Evolutionary conservation across 169 alveolate species (phyloP).

Genomic region (Eimeria falciformis): DNA sequence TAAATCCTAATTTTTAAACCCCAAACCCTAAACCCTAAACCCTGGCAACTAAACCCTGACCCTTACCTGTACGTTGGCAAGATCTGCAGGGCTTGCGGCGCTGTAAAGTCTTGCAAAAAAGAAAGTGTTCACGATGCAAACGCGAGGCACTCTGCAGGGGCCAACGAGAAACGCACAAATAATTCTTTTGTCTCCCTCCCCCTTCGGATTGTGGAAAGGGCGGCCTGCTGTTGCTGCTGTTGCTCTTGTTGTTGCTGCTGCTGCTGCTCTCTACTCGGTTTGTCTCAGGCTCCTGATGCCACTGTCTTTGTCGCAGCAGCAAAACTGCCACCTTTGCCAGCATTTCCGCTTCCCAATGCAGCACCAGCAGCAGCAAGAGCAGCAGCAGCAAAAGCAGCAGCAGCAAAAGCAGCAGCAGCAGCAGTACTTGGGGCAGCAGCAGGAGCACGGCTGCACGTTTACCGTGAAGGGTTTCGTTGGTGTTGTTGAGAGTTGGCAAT

Average conservation of each 20-base stretch:
- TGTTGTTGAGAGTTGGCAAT: not conserved
- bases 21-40: not conserved
- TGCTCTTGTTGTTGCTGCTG: not conserved
- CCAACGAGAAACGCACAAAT: too few relatives aligned
- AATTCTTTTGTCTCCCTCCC: too few relatives aligned
- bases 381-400: constrained; percentile 40
- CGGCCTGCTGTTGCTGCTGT: not conserved
- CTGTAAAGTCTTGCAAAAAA: constrained; percentile 21
- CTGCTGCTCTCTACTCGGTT: not conserved
- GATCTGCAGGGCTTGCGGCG: not conserved
- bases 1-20: not conserved
- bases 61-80: constrained; percentile 11
- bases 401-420: not conserved
- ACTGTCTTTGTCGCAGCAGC: not conserved
- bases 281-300: too few relatives aligned
- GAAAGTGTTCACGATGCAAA: constrained; percentile 27
- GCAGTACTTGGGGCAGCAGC: too few relatives aligned
- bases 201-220: not conserved
- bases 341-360: not conserved
- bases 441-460: too few relatives aligned
- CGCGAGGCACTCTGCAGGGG: constrained; percentile 41
- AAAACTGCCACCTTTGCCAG: not conserved
- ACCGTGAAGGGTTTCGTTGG: not conserved
- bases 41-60: not conserved
- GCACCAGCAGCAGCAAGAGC: constrained; percentile 6